Evolutionary conservation across 2,329 filamentous ascomycete genomes (phyloP).

Genomic region (Keithomyces neogunnii): DNA sequence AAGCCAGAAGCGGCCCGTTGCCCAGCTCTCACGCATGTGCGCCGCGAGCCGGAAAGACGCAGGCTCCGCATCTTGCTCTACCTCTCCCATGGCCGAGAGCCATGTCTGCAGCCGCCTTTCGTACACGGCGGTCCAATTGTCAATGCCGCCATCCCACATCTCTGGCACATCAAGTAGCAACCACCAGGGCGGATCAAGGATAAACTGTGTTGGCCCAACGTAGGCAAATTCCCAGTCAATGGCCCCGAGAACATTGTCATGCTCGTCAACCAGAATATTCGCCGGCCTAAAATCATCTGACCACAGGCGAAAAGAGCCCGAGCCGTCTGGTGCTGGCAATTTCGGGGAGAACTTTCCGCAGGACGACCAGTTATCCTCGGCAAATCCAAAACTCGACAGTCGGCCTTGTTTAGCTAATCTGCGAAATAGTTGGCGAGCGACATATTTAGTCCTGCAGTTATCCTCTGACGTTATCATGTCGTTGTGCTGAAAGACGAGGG

Average conservation of each 20-base stretch:
- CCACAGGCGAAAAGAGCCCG: constrained; percentile 15
- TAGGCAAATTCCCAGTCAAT: constrained; percentile 35
- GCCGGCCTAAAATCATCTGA: constrained; percentile 24
- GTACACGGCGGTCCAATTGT: constrained; percentile 22
- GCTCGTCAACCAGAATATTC: constrained; percentile 21
- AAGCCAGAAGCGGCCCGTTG: no score
- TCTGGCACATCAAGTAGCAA: constrained; percentile 24
- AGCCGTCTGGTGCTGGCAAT: constrained; percentile 1
- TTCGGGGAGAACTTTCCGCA: constrained; percentile 8
- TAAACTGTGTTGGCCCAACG: constrained; percentile 23
- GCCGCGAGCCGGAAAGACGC: background rate
- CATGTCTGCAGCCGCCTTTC: constrained; percentile 23
- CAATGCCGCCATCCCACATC: constrained; percentile 20
- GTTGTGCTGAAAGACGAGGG: constrained; percentile 32
- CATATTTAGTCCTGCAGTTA: constrained; percentile 33
- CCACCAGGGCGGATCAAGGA: constrained; percentile 29
- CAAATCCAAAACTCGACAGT: background rate
- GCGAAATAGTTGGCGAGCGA: constrained; percentile 32
- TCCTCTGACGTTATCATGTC: constrained; percentile 25
- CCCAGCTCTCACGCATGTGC: no score
- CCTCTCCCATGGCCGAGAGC: constrained; percentile 20
- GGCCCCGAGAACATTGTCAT: constrained; percentile 16
- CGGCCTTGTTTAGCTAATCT: constrained; percentile 19
- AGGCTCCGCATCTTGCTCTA: constrained; percentile 11
- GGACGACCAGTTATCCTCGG: background rate